Evolutionary conservation across 1,284 basidiomycete genomes (phyloP), one percentile per base, ranked within the genome.

Genomic region (Microbotryum violaceum): DNA sequence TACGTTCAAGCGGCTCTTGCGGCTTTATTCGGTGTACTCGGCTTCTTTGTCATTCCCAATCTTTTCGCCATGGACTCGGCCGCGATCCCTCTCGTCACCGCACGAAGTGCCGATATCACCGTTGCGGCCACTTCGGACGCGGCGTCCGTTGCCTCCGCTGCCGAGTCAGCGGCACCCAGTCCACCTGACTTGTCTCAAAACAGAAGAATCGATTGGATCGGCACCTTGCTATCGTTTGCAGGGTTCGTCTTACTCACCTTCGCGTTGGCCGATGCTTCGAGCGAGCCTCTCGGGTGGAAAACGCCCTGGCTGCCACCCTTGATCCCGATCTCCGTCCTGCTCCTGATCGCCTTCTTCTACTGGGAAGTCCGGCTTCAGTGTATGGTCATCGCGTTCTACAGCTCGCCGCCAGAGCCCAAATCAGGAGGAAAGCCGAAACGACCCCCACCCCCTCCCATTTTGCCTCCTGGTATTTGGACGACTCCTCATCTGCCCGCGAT

Each of bases 161-260:
- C 27, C n/a, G 31, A 9, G n/a, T 25, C 44, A 9, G 45, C 50
- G 10, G 45, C 16, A 12, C 4, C 37, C 14, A 50, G 23, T 50
- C n/a, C 42, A 65, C 63, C 9, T 12, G 37, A 42, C 37, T 16
- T 42, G 37, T 42, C 71, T 29, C 45, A 60, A 0, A 86, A 89
- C 68, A 77, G 76, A 33, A 79, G 87, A 0, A 78, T 94, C 0
- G 91, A 94, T 72, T 92, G 88, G 87, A 71, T 88, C 25, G 90
- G 91, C 3, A 86, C 86, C 0, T 76, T 82, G 23, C 75, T 91
- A 42, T 79, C 88, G 42, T 89, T 88, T 0, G 74, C 79, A 0
- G 89, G 87, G 0, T 77, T 92, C 16, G 83, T 88, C 0, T 77
- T 92, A 2, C 79, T 93, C 65, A 80, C 87, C 16, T 92, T 91